Evolutionary conservation across 1,284 basidiomycete species (phyloP).

Genomic region (Schizophyllum amplum): DNA sequence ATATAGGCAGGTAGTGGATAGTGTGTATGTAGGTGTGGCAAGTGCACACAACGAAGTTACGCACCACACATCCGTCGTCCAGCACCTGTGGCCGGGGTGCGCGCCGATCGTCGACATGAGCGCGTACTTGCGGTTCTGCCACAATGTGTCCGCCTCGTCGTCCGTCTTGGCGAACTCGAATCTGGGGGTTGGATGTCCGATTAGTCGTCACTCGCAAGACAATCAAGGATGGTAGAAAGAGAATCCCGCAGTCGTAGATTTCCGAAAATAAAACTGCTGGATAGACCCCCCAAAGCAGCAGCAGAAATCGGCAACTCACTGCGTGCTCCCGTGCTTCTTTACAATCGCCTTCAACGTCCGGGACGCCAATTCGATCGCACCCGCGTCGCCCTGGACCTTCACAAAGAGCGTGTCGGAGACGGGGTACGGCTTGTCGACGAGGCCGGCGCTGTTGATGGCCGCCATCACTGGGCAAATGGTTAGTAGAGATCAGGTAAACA

Average conservation of each 20-base stretch:
- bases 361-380: slow-evolving; percentile 56
- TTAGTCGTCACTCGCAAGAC: too few relatives aligned
- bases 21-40: neutral
- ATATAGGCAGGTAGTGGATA: too few relatives aligned
- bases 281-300: too few relatives aligned
- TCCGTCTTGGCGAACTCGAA: slow-evolving; percentile 77
- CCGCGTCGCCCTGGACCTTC: slow-evolving; percentile 75
- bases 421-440: slow-evolving; percentile 53
- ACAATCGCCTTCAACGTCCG: slow-evolving; percentile 53
- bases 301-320: too few relatives aligned
- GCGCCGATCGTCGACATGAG: slow-evolving; percentile 66
- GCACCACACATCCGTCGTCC: slow-evolving; percentile 86
- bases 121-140: slow-evolving; percentile 85
- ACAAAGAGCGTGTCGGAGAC: slow-evolving; percentile 81
- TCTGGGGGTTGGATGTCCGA: too few relatives aligned
- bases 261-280: too few relatives aligned
- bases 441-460: slow-evolving; percentile 64
- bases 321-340: slow-evolving; percentile 54
- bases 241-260: too few relatives aligned
- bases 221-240: too few relatives aligned
- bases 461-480: slow-evolving; percentile 49
- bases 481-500: too few relatives aligned
- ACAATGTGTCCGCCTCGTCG: slow-evolving; percentile 72
- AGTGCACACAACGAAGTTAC: slow-evolving; percentile 6
- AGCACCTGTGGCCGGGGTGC: slow-evolving; percentile 58